A percentile compares a stretch with the other conserved stretches of the same genome.
These are phyloP conservation scores for Arctium lappa DNA, from an alignment of 129 eudicot species.

Conservation along the genomic window DNA sequence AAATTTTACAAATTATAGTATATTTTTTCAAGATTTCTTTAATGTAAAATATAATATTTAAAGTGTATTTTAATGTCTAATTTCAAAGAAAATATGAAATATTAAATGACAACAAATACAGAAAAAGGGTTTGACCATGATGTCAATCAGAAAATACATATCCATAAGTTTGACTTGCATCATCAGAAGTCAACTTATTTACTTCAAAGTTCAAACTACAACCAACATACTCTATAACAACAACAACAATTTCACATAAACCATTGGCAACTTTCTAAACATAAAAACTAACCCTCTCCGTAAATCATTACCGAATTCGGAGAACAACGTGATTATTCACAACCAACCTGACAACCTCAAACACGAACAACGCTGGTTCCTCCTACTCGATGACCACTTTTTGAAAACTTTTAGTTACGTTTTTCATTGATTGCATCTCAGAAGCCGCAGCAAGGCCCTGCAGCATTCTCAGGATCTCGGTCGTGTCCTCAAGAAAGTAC, in stretches of 20 bases:
- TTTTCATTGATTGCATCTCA: constrained; percentile 38
- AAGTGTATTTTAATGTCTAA: too few relatives aligned
- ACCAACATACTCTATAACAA: constrained; percentile 10
- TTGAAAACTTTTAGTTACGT: constrained; percentile 33
- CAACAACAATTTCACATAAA: constrained; percentile 15
- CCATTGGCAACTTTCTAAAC: neutral
- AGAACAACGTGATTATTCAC: constrained; percentile 32
- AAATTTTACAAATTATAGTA: too few relatives aligned
- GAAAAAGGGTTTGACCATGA: constrained; percentile 16
- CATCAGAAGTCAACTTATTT: constrained; percentile 35
- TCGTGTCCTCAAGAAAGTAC: constrained; percentile 72
- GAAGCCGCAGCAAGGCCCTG: constrained; percentile 77
- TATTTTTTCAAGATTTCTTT: too few relatives aligned
- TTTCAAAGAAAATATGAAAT: too few relatives aligned
- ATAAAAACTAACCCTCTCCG: constrained; percentile 26
- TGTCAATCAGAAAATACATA: neutral
- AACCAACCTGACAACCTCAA: constrained; percentile 18
- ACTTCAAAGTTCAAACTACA: constrained; percentile 20
- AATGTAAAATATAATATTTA: too few relatives aligned
- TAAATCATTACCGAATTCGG: neutral
- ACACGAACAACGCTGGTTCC: neutral
- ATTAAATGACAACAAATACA: neutral
- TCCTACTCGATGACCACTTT: constrained; percentile 32
- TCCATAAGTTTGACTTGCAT: constrained; percentile 30
- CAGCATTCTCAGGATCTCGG: constrained; percentile 69